These are phyloP conservation scores for Wickerhamiella hasegawae DNA, from an alignment of 805 yeast genomes.

Conservation along the genomic window DNA sequence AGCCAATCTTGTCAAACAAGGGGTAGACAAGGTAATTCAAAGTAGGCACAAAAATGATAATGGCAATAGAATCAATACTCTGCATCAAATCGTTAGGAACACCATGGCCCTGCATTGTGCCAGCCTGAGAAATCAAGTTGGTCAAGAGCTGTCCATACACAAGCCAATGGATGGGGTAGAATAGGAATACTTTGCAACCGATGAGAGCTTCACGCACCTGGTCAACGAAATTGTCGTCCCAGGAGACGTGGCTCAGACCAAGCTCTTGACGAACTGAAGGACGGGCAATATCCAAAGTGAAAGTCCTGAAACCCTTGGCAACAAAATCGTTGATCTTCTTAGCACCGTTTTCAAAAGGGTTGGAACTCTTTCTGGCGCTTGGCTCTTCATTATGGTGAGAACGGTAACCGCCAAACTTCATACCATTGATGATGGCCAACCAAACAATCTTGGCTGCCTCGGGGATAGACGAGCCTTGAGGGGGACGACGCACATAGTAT, in stretches of 20 bases:
- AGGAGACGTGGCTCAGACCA: slow-evolving; percentile 27
- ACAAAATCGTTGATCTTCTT: slow-evolving; percentile 3
- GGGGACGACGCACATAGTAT: slow-evolving; percentile 40
- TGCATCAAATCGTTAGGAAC: slow-evolving; percentile 69
- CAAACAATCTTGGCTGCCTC: slow-evolving; percentile 32
- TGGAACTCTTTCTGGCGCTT: not conserved
- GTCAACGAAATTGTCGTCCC: slow-evolving; percentile 60
- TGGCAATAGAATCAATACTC: slow-evolving; percentile 58
- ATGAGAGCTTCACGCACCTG: slow-evolving; percentile 48
- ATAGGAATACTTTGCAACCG: slow-evolving; percentile 59
- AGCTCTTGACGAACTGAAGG: slow-evolving; percentile 37
- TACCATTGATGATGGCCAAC: slow-evolving; percentile 31
- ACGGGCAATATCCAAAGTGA: slow-evolving; percentile 36
- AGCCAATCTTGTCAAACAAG: slow-evolving; percentile 28
- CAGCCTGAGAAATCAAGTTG: slow-evolving; percentile 61
- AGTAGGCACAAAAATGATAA: slow-evolving; percentile 64
- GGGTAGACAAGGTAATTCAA: slow-evolving; percentile 46
- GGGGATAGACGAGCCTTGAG: slow-evolving; percentile 44
- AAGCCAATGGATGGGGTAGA: slow-evolving; percentile 61
- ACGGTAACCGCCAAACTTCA: slow-evolving; percentile 14
- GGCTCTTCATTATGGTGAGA: not conserved
- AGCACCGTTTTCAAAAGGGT: not conserved
- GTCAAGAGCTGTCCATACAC: slow-evolving; percentile 59
- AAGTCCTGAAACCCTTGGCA: slow-evolving; percentile 3
- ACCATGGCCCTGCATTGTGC: slow-evolving; percentile 56